Evolutionary conservation across 2,329 filamentous ascomycete species (phyloP).

Genomic region (Aspergillus intermedius): DNA sequence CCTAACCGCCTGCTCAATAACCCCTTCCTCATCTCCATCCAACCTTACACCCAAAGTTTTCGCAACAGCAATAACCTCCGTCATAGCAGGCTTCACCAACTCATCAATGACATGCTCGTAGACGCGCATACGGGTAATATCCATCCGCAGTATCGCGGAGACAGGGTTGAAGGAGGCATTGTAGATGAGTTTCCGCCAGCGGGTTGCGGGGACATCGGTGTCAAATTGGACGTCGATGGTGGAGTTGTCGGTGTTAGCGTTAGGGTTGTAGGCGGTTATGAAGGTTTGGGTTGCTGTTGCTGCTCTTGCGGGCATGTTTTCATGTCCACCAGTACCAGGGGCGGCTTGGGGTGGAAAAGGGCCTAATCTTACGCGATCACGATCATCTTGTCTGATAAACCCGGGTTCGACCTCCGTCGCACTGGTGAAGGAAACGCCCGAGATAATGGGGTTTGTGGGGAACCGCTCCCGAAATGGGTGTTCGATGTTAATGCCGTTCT

Average conservation of each 20-base stretch:
- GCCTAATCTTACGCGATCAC: slow-evolving; percentile 47
- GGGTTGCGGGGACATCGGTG: slow-evolving; percentile 18
- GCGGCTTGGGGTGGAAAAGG: slow-evolving; percentile 31
- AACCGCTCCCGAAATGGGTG: slow-evolving; percentile 46
- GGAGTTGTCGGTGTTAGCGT: slow-evolving; percentile 44
- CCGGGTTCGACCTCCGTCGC: slow-evolving; percentile 45
- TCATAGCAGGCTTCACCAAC: slow-evolving; percentile 49
- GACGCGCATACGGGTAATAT: slow-evolving; percentile 47
- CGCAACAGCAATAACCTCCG: slow-evolving; percentile 37
- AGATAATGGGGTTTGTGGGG: slow-evolving; percentile 48
- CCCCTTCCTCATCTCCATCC: slow-evolving; percentile 39
- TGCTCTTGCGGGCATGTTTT: neutral
- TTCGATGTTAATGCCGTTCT: slow-evolving; percentile 61
- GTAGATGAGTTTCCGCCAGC: slow-evolving; percentile 42
- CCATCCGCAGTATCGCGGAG: slow-evolving; percentile 46
- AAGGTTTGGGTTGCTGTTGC: slow-evolving; percentile 35
- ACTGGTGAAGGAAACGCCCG: slow-evolving; percentile 49
- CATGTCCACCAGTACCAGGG: no score
- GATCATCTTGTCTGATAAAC: slow-evolving; percentile 48
- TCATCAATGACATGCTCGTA: slow-evolving; percentile 38
- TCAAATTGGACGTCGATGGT: slow-evolving; percentile 31
- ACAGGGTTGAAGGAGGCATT: slow-evolving; percentile 50
- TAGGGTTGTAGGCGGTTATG: slow-evolving; percentile 43
- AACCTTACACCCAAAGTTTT: slow-evolving; percentile 35
- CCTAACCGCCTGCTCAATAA: slow-evolving; percentile 43